Percentiles rank a stretch among this genome's conserved stretches.
phyloP scores from a whole-genome alignment of 139 green algal species.

The Chlorella sp. region DNA sequence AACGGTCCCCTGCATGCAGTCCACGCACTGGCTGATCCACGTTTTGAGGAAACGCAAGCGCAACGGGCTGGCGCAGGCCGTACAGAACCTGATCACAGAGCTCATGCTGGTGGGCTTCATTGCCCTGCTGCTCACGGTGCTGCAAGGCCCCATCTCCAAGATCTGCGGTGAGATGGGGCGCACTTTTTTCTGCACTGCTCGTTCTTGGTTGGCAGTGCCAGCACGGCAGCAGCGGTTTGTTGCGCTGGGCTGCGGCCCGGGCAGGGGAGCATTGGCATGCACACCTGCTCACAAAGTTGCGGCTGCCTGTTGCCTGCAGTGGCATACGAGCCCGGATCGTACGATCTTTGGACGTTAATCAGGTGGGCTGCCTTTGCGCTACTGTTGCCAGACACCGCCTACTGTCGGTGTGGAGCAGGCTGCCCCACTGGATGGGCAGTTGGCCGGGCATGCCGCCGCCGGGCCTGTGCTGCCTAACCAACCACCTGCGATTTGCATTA shows the following conservation, averaged over 20 bases:
- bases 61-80: constrained; percentile 18
- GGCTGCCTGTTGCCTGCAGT: neutral
- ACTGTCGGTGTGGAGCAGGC: no score
- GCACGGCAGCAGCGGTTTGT: no score
- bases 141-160: constrained; percentile 7
- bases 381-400: no score
- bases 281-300: no score
- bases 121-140: constrained; percentile 18
- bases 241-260: no score
- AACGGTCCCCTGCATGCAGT: neutral
- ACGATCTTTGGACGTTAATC: neutral
- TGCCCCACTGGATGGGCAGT: no score
- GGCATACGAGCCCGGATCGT: neutral
- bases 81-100: constrained; percentile 10
- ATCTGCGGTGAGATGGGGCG: constrained; percentile 14
- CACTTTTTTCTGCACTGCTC: no score
- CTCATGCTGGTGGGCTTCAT: constrained; percentile 28
- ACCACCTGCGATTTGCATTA: no score
- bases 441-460: no score
- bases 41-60: constrained; percentile 16
- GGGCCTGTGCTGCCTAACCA: no score
- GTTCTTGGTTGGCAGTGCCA: no score
- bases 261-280: no score
- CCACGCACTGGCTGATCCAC: neutral
- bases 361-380: neutral